These are phyloP conservation scores for Tripterygium wilfordii DNA, from an alignment of 177 flowering plant genomes.

Conservation along the genomic window DNA sequence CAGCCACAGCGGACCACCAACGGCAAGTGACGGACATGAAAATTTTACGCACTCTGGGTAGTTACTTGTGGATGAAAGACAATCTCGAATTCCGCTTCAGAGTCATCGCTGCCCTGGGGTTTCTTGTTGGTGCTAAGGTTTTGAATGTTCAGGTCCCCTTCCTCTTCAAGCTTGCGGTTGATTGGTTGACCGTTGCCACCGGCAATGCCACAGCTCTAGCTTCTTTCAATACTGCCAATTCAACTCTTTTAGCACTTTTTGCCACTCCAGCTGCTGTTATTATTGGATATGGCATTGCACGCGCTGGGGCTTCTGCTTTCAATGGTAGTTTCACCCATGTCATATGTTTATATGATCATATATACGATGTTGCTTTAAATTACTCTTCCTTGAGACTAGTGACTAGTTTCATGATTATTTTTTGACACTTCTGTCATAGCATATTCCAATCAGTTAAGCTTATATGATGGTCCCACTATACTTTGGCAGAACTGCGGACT, in stretches of 20 bases:
- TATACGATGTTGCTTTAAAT: too few species aligned
- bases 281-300: slow-evolving; percentile 95
- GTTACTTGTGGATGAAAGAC: slow-evolving; percentile 89
- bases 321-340: slow-evolving; percentile 50
- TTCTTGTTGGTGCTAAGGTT: slow-evolving; percentile 88
- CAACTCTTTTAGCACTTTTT: slow-evolving; percentile 63
- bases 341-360: too few species aligned
- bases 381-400: too few species aligned
- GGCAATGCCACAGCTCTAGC: slow-evolving; percentile 56
- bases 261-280: slow-evolving; percentile 87
- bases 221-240: slow-evolving; percentile 56
- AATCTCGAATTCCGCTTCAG: slow-evolving; percentile 73
- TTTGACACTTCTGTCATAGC: too few species aligned
- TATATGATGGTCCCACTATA: not conserved
- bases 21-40: slow-evolving; percentile 49
- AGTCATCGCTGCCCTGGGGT: slow-evolving; percentile 69
- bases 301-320: slow-evolving; percentile 86
- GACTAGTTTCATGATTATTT: too few species aligned
- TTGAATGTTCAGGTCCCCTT: slow-evolving; percentile 97
- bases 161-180: slow-evolving; percentile 91
- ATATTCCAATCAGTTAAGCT: too few species aligned
- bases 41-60: slow-evolving; percentile 68
- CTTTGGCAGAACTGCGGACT: slow-evolving; percentile 73
- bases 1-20: not conserved
- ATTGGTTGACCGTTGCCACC: slow-evolving; percentile 72